A percentile compares a stretch with the other conserved stretches of the same genome.
phyloP scores from a whole-genome alignment of 169 alveolate species.

The Eimeria zaria region DNA sequence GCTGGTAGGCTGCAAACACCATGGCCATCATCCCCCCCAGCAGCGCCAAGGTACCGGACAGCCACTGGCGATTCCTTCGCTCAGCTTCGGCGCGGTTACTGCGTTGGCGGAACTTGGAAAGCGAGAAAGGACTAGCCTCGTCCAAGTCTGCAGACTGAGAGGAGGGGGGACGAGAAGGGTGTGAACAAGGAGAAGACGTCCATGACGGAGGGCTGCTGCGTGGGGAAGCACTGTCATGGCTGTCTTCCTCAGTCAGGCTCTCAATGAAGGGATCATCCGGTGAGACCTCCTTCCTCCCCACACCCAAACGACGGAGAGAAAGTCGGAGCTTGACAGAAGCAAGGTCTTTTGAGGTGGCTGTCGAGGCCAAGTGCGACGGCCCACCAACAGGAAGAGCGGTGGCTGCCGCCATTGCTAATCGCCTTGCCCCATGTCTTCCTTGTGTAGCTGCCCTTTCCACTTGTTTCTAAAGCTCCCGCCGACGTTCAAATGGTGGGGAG shows the following conservation, averaged over 20 bases:
- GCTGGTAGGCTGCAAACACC: constrained; percentile 31
- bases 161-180: neutral
- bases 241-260: constrained; percentile 6
- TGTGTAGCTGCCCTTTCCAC: neutral
- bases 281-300: neutral
- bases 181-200: constrained; percentile 18
- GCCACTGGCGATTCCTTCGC: constrained; percentile 47
- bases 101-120: constrained; percentile 20
- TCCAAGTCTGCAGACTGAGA: constrained; percentile 29
- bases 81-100: constrained; percentile 26
- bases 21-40: constrained; percentile 54
- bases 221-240: neutral
- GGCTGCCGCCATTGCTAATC: constrained; percentile 46
- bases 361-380: neutral
- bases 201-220: constrained; percentile 15
- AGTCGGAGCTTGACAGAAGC: neutral
- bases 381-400: neutral
- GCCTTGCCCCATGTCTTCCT: constrained; percentile 52
- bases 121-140: neutral
- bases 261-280: constrained; percentile 17
- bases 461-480: neutral
- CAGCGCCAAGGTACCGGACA: constrained; percentile 44
- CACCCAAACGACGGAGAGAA: neutral
- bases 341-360: neutral
- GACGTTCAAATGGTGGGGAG: neutral